These are phyloP conservation scores for Mollisiaceae sp. DNA, from an alignment of 2,329 filamentous ascomycete genomes.

Conservation along the genomic window DNA sequence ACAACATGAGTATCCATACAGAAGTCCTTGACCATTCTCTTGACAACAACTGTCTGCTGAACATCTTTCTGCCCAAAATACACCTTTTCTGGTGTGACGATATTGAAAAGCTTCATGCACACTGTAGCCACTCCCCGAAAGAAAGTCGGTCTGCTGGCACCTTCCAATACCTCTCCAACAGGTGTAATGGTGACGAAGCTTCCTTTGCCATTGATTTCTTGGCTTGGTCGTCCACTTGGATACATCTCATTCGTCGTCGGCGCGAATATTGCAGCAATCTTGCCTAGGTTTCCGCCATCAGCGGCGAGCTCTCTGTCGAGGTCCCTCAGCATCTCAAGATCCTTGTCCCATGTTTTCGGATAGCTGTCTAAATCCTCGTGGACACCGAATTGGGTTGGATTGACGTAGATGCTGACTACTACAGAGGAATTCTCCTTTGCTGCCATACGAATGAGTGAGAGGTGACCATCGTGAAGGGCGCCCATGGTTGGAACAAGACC, in stretches of 20 bases:
- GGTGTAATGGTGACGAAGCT: slow-evolving; percentile 93
- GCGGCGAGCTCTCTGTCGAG: slow-evolving; percentile 77
- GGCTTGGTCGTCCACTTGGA: slow-evolving; percentile 73
- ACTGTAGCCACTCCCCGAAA: slow-evolving; percentile 96
- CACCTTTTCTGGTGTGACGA: slow-evolving; percentile 75
- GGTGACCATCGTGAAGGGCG: slow-evolving; percentile 89
- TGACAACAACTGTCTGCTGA: slow-evolving; percentile 92
- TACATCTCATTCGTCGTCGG: slow-evolving; percentile 87
- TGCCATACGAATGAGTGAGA: slow-evolving; percentile 83
- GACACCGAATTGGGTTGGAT: slow-evolving; percentile 93
- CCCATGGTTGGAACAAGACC: slow-evolving; percentile 97
- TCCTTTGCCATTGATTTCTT: slow-evolving; percentile 75
- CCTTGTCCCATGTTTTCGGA: slow-evolving; percentile 85
- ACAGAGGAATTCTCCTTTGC: slow-evolving; percentile 85
- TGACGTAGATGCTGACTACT: slow-evolving; percentile 92
- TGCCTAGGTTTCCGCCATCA: slow-evolving; percentile 62
- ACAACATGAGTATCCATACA: slow-evolving; percentile 76
- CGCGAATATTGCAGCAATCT: slow-evolving; percentile 83
- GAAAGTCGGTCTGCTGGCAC: slow-evolving; percentile 85
- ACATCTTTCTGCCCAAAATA: slow-evolving; percentile 99
- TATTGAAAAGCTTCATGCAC: slow-evolving; percentile 92
- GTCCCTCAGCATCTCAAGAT: slow-evolving; percentile 68
- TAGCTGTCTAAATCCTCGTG: slow-evolving; percentile 89
- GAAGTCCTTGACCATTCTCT: slow-evolving; percentile 86
- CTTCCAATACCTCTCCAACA: slow-evolving; percentile 80